Conservation (phyloP, 2,329 filamentous ascomycete genomes). For the Aspergillus nomiae region DNA sequence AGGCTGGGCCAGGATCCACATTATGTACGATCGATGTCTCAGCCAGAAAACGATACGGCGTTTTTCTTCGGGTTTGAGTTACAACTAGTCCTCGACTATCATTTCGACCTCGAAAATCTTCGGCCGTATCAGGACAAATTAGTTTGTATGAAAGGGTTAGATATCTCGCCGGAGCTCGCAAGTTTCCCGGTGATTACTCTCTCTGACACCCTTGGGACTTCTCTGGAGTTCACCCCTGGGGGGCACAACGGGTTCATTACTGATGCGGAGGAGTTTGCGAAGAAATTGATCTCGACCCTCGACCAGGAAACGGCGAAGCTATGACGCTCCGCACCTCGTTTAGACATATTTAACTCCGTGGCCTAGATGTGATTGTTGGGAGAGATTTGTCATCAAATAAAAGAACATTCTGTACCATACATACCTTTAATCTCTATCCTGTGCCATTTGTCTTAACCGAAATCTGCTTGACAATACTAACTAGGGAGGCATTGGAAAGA, state of each 20-base stretch:
- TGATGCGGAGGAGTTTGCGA: neutral
- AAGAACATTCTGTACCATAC: neutral
- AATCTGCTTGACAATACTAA: neutral
- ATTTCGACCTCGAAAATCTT: neutral
- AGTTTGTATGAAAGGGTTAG: neutral
- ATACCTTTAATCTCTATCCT: neutral
- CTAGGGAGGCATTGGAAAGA: neutral
- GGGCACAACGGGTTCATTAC: constrained; percentile 9
- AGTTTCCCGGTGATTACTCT: neutral
- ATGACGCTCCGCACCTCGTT: neutral
- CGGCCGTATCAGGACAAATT: constrained; percentile 2
- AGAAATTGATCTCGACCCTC: neutral
- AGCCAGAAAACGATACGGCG: neutral
- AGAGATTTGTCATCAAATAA: neutral
- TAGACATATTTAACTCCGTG: neutral
- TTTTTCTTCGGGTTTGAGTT: neutral
- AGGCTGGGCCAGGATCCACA: neutral
- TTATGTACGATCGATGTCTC: neutral
- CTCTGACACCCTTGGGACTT: neutral
- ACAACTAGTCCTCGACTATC: neutral
- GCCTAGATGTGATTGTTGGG: neutral
- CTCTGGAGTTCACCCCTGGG: neutral
- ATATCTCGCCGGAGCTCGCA: neutral
- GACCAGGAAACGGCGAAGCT: neutral
- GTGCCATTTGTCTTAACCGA: neutral